Base-by-base conservation (phyloP, 176 grass and related monocot genomes). In the Ampelocalamus luodianensis region DNA sequence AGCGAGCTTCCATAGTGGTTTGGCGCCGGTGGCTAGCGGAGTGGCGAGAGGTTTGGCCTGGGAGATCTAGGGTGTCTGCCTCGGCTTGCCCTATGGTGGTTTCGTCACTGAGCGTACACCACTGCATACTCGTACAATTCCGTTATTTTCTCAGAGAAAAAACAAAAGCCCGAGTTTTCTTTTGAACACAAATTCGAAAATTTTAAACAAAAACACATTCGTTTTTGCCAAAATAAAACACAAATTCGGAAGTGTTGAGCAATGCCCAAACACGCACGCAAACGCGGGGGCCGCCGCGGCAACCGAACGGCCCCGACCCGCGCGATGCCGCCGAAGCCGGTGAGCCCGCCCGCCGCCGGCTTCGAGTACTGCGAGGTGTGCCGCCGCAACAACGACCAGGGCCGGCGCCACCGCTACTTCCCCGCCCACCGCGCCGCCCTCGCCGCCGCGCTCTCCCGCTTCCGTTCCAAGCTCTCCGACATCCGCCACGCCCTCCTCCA, bases 281-380 rank as follows among this genome's bases (percentile, higher is more conserved):
- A 39, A 58, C 76, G 42, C 32, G 27, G 59, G 39, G 26, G 64
- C 27, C 27, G 26, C 78, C 22, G 71, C 36, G 26, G 45, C 70
- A 32, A 45, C 43, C 24, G 42, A 50, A 53, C 51, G 18, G 17
- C 43, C 1, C 54, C 39, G 32, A 34, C 20, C 56, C 7, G 10
- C 20, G 46, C 17, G 65, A 82, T 82, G 88, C 83, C 71, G 43
- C 77, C 44, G 54, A 90, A 82, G 89, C 50, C 23, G 80, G 43
- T 3, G n/a, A 63, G 60, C 62, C 26, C 59, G 43, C 40, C 29
- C 7, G 53, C 48, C 16, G 43, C 3, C 26, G 81, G 18, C n/a
- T 87, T 88, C 74, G 80, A 94, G 56, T 90, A 90, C 89, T 99
- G 93, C 88, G 90, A 92, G 55, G 78, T 99, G 44, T 96, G 96